Evolutionary conservation across 352 stramenopile species (phyloP).

Genomic region (Pythium myriotylum): DNA sequence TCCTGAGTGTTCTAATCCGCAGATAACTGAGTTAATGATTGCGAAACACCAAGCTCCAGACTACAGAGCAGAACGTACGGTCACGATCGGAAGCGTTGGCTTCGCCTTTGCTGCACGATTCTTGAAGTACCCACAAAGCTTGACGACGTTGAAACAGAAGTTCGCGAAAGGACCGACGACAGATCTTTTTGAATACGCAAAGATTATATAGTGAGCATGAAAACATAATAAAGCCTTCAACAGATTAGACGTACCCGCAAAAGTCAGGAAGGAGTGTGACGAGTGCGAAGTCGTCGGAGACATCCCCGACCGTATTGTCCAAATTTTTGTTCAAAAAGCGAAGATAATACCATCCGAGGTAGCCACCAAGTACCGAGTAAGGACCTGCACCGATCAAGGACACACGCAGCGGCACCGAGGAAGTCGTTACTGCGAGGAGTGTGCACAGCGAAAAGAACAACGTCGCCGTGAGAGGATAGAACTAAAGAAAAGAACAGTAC

Average conservation of each 20-base stretch:
- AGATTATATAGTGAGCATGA: not conserved
- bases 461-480: slow-evolving; percentile 63
- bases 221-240: not conserved
- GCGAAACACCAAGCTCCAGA: no score
- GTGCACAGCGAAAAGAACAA: slow-evolving; percentile 57
- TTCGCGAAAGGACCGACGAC: slow-evolving; percentile 66
- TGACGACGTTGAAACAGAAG: slow-evolving; percentile 85
- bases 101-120: slow-evolving; percentile 61
- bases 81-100: slow-evolving; percentile 65
- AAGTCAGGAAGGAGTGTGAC: slow-evolving; percentile 71
- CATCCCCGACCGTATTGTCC: slow-evolving; percentile 69
- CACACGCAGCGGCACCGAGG: slow-evolving; percentile 38
- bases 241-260: slow-evolving; percentile 48
- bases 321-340: slow-evolving; percentile 83
- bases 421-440: slow-evolving; percentile 42
- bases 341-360: slow-evolving; percentile 87
- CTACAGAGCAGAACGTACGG: slow-evolving; percentile 27
- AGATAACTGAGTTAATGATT: not conserved
- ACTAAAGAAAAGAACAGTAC: slow-evolving; percentile 34
- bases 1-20: slow-evolving; percentile 12
- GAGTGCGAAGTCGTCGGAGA: slow-evolving; percentile 79
- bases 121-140: slow-evolving; percentile 87
- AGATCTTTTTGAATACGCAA: slow-evolving; percentile 36
- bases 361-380: slow-evolving; percentile 74
- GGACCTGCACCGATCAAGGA: slow-evolving; percentile 70